Conservation (phyloP, 2,329 filamentous ascomycete species). For the Paraphoma sp. region DNA sequence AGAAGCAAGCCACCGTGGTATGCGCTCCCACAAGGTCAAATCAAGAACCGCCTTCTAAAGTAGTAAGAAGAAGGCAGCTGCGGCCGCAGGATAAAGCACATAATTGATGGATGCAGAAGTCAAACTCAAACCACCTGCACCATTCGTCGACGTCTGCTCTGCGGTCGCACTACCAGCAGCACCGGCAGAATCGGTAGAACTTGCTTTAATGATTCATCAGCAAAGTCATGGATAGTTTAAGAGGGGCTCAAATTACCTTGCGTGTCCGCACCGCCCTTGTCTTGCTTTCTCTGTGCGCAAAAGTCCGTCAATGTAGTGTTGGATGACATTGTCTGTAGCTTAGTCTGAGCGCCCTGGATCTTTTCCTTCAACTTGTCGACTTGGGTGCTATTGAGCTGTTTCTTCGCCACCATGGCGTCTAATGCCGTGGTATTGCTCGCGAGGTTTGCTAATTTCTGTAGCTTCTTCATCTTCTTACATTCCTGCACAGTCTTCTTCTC, state of each 20-base stretch:
- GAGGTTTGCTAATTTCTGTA: conserved; percentile 27
- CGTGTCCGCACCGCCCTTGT: conserved; percentile 14
- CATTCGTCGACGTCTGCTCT: neutral
- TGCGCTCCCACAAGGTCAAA: neutral
- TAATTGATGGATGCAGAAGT: neutral
- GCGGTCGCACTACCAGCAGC: neutral
- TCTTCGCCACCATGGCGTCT: conserved; percentile 25
- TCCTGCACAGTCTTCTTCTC: conserved; percentile 22
- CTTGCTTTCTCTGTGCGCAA: conserved; percentile 23
- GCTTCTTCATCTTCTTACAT: conserved; percentile 30
- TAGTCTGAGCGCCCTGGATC: conserved; percentile 26
- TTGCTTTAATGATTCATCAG: neutral
- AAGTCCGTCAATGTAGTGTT: conserved; percentile 38
- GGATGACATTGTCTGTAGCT: conserved; percentile 27
- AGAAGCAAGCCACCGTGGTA: too few species aligned
- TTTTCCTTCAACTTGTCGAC: conserved; percentile 29
- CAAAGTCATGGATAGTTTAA: neutral
- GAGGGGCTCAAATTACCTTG: neutral
- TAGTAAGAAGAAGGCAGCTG: neutral
- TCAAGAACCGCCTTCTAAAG: neutral
- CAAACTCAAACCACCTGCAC: neutral
- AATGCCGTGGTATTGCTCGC: conserved; percentile 36
- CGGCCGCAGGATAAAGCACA: neutral
- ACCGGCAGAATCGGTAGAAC: neutral
- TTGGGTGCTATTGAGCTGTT: conserved; percentile 28